Evolutionary conservation across 2,329 filamentous ascomycete species (phyloP), one percentile per base, ranked within the genome.

Genomic region (Achaetomium macrosporum): DNA sequence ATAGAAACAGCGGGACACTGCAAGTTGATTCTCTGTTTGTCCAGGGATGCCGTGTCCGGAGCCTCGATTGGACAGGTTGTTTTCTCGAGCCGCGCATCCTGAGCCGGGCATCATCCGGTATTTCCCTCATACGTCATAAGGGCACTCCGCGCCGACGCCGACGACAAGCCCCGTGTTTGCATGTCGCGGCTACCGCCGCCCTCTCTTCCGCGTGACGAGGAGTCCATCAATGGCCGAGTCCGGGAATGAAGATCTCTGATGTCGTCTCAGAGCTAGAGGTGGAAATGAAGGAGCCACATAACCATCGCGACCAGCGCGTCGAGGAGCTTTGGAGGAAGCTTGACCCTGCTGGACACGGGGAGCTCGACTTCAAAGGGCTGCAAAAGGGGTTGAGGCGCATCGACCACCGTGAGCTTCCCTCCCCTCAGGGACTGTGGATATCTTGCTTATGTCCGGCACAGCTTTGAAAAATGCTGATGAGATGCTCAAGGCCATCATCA

Each of bases 381-480:
- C 87, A 91, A 72, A 88, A 84, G 72, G 93, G 92, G 4, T 73
- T 99, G 66, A 83, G 78, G 68, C 88, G 84, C 70, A 90, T 97
- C 65, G 91, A 97, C 69, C 93, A 99, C 69, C 93, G 90, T 95
- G 66, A 72, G 76, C 63, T 48, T 13, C 48, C 50, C 42, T 13
- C n/a, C 50, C 44, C 41, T 19, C n/a, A 50, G 36, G 44, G 25
- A 15, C 19, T 15, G 47, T 41, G 48, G 52, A 36, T 41, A 47
- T 48, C 56, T 50, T 49, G 50, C 51, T 62, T 15, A 56, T 40
- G 11, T n/a, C 16, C 4, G 1, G 40, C 63, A 44, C 62, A 83
- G 79, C 79, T 47, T 70, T 99, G 65, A 95, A 96, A 75, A 93
- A 96, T 77, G 93, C 93, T 66, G 88, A 95, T 69, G 76, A 81